These are phyloP conservation scores for Coemansia umbellata DNA, from an alignment of 192 early-diverging fungal species.

Conservation along the genomic window DNA sequence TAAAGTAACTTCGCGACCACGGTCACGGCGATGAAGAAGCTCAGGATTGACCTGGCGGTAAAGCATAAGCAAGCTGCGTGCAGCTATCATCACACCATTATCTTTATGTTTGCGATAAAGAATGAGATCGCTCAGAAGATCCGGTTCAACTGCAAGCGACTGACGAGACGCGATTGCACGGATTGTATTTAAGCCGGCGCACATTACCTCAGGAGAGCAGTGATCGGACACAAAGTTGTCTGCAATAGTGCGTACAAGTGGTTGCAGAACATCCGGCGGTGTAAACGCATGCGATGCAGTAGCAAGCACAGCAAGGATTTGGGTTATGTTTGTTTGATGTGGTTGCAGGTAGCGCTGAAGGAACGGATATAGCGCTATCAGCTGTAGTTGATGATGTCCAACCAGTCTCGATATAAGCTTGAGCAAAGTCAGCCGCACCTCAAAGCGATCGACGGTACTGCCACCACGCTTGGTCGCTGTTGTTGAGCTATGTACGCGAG, in stretches of 20 bases:
- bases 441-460: constrained; percentile 77
- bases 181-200: constrained; percentile 82
- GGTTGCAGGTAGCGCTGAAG: constrained; percentile 94
- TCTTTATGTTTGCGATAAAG: constrained; percentile 90
- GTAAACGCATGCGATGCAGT: constrained; percentile 90
- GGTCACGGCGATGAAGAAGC: constrained; percentile 86
- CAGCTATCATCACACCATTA: constrained; percentile 93
- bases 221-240: constrained; percentile 97
- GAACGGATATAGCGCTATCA: constrained; percentile 90
- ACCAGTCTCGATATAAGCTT: constrained; percentile 94
- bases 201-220: constrained; percentile 88
- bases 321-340: constrained; percentile 90
- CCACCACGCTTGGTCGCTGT: constrained; percentile 49
- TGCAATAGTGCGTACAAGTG: constrained; percentile 85
- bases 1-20: constrained; percentile 83
- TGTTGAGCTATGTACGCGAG: constrained; percentile 58
- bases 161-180: constrained; percentile 85
- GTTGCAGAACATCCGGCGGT: constrained; percentile 88
- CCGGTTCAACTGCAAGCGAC: constrained; percentile 85
- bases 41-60: constrained; percentile 95
- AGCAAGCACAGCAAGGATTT: constrained; percentile 84
- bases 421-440: constrained; percentile 85
- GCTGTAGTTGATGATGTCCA: constrained; percentile 89
- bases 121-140: constrained; percentile 83
- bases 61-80: constrained; percentile 83